Evolutionary conservation across 2,329 filamentous ascomycete species (phyloP), one percentile per base, ranked within the genome.

Genomic region (Pseudogymnoascus sp.): DNA sequence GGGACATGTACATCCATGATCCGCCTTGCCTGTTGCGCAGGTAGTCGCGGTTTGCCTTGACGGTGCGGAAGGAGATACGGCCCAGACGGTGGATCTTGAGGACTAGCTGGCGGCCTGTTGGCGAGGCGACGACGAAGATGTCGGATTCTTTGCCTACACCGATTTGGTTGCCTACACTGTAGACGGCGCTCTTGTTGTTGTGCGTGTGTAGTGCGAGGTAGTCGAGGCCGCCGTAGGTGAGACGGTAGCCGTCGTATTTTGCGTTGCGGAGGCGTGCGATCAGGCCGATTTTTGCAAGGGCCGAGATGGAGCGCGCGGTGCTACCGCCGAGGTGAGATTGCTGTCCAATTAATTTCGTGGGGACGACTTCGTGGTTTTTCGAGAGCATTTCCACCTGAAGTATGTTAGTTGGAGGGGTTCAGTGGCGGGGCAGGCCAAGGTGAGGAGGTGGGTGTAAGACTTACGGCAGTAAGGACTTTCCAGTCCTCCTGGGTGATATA

Each of bases 91-190:
- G 95, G 72, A 99, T 96, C 79, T 99, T 99, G 69, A 99, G 83
- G 14, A 99, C 89, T 66, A 85, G 82, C 74, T 97, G 92, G 19
- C 80, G 80, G 65, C 92, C 92, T 5, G 82, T 83, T 62, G 92
- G 83, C 71, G 92, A 87, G 63, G 95, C 93, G 60, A 96, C 93
- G 65, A 98, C 88, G 76, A 96, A 90, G 73, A 99, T 98, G 74
- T 99, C 95, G 70, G 91, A 96, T 79, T 99, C 95, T 76, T 99
- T 99, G 63, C 95, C 95, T 2, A 98, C 93, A 60, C 96, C 95
- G 68, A 99, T 91, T 73, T 96, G 90, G 76, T 90, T 95, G 62
- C 95, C 95, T 3, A 98, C 91, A 69, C 90, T 96, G 83, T 96
- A 98, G 43, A 98, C 84, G 64, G 84, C 85, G 70, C 89, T 88